Percentiles rank a stretch among this genome's conserved stretches.
phyloP scores from a whole-genome alignment of 2,329 filamentous ascomycete species.

The Acephala macrosclerotiorum region DNA sequence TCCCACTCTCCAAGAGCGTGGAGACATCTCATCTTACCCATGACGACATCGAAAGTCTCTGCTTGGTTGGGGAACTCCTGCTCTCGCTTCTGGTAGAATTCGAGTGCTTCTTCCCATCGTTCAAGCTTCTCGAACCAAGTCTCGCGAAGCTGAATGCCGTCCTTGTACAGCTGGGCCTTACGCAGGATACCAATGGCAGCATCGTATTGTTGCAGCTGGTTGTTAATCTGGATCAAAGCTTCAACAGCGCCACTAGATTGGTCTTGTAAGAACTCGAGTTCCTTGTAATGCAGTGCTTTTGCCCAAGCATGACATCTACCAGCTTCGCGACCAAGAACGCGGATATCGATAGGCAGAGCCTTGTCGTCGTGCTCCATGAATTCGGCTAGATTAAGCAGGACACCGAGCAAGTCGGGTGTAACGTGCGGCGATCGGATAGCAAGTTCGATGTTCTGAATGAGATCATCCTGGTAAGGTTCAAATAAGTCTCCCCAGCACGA shows the following conservation, averaged over 20 bases:
- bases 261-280: constrained; percentile 96
- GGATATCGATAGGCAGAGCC: constrained; percentile 94
- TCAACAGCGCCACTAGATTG: constrained; percentile 96
- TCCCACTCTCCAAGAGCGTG: constrained; percentile 99
- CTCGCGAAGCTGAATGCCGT: constrained; percentile 91
- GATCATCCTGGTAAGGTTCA: constrained; percentile 94
- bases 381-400: constrained; percentile 93
- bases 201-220: constrained; percentile 97
- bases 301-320: constrained; percentile 97
- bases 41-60: constrained; percentile 94
- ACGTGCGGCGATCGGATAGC: constrained; percentile 96
- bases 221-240: constrained; percentile 98
- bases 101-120: constrained; percentile 95
- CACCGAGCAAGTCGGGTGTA: constrained; percentile 91
- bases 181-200: constrained; percentile 97
- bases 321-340: constrained; percentile 91
- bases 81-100: constrained; percentile 90
- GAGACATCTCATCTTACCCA: constrained; percentile 99
- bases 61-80: constrained; percentile 75
- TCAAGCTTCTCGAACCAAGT: constrained; percentile 99
- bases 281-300: constrained; percentile 98
- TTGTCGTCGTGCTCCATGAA: constrained; percentile 99
- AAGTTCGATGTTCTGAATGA: constrained; percentile 94
- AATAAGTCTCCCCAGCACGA: constrained; percentile 99
- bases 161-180: constrained; percentile 93